phyloP scores from a whole-genome alignment of 1,284 basidiomycete genomes.

The Ganoderma sp. region DNA sequence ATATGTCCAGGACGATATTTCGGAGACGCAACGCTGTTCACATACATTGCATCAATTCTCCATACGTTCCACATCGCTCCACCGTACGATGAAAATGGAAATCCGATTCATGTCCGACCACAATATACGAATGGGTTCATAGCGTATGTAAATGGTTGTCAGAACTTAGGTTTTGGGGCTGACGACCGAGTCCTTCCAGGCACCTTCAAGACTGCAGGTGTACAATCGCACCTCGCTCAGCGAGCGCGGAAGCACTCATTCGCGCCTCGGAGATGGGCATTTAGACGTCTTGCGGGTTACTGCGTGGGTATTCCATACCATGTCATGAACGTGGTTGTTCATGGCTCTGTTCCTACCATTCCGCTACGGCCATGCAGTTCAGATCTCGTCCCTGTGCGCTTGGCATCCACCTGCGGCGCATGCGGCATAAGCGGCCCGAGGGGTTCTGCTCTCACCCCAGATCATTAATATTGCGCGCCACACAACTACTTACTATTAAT shows the following conservation, averaged over 20 bases:
- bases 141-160: background rate
- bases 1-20: slow-evolving; percentile 30
- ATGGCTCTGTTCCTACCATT: background rate
- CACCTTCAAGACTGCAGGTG: slow-evolving; percentile 2
- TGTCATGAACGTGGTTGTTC: background rate
- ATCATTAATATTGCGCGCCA: no score
- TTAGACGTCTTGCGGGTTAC: background rate
- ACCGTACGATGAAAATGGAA: slow-evolving; percentile 22
- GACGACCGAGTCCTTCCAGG: background rate
- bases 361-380: background rate
- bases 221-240: background rate
- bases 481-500: no score
- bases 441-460: no score
- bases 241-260: background rate
- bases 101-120: slow-evolving; percentile 15
- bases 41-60: slow-evolving; percentile 28
- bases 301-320: background rate
- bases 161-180: background rate
- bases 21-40: slow-evolving; percentile 28
- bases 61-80: slow-evolving; percentile 29
- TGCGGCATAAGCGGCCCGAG: background rate
- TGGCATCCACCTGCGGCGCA: background rate
- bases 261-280: background rate
- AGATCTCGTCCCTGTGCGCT: background rate
- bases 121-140: slow-evolving; percentile 4